A percentile compares a stretch with the other conserved stretches of the same genome.
These are phyloP conservation scores for Inonotus hispidus DNA, from an alignment of 1,284 basidiomycete genomes.

Conservation along the genomic window DNA sequence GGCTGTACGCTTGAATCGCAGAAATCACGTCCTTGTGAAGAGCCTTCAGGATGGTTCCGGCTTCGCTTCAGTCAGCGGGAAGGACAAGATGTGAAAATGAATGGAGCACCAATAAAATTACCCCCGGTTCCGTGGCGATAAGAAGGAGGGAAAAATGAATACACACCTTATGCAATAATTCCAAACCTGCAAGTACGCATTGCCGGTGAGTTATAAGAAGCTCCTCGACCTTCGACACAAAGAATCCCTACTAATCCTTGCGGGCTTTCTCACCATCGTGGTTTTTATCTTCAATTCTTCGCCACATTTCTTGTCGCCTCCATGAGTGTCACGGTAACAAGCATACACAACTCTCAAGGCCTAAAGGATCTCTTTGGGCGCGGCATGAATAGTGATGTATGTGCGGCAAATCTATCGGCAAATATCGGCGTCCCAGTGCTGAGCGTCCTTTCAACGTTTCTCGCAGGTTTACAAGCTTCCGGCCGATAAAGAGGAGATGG, in stretches of 20 bases:
- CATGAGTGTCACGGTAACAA: conserved; percentile 7
- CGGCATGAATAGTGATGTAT: conserved; percentile 14
- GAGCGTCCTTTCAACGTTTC: not conserved
- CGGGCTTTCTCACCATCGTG: not conserved
- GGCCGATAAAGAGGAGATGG: conserved; percentile 16
- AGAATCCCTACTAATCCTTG: not conserved
- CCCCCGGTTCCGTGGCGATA: conserved; percentile 4
- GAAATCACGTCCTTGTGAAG: not conserved
- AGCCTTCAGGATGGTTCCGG: not conserved
- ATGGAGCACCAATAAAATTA: not conserved
- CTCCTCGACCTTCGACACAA: not conserved
- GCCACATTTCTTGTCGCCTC: not conserved
- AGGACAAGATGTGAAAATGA: not conserved
- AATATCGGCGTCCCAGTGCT: not conserved
- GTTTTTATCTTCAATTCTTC: not conserved
- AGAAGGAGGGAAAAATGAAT: not conserved
- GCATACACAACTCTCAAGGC: not conserved
- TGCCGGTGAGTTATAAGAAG: not conserved
- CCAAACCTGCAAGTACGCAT: not conserved
- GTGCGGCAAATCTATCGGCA: not conserved
- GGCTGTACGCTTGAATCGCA: not conserved
- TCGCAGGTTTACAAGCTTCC: conserved; percentile 17
- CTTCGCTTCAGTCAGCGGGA: not conserved
- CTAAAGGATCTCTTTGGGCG: conserved; percentile 10
- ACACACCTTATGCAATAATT: not conserved